These are phyloP conservation scores for Suillus cothurnatus DNA, from an alignment of 768 basidiomycete genomes.

Conservation along the genomic window DNA sequence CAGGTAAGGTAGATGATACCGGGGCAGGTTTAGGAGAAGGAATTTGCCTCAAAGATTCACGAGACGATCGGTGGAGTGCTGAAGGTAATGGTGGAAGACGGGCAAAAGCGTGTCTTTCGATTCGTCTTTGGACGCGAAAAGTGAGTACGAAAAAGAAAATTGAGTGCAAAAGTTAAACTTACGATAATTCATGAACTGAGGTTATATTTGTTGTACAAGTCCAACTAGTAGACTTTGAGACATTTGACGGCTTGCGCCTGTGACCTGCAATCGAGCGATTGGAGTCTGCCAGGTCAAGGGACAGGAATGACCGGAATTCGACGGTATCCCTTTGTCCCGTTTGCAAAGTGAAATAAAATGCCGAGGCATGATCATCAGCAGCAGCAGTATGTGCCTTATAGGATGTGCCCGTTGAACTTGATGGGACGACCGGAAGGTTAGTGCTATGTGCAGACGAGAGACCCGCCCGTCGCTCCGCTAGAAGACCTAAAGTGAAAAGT, in stretches of 20 bases:
- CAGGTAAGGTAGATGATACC: slow-evolving; percentile 48
- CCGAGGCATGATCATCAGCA: slow-evolving; percentile 36
- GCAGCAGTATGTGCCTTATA: slow-evolving; percentile 14
- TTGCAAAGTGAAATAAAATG: slow-evolving; percentile 52
- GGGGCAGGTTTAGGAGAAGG: slow-evolving; percentile 66
- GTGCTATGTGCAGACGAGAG: slow-evolving; percentile 20
- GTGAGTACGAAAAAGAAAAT: not conserved
- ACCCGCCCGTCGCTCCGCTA: slow-evolving; percentile 35
- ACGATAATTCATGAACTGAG: slow-evolving; percentile 18
- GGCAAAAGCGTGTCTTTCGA: slow-evolving; percentile 23
- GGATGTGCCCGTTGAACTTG: not conserved
- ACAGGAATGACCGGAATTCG: slow-evolving; percentile 62
- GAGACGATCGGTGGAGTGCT: slow-evolving; percentile 35
- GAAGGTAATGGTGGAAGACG: slow-evolving; percentile 16
- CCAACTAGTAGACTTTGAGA: slow-evolving; percentile 35
- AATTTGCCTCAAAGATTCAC: slow-evolving; percentile 47
- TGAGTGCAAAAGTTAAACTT: slow-evolving; percentile 7
- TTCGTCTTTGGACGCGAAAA: slow-evolving; percentile 22
- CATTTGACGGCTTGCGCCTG: slow-evolving; percentile 34
- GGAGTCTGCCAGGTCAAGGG: slow-evolving; percentile 65
- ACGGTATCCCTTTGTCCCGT: slow-evolving; percentile 39
- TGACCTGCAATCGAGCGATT: slow-evolving; percentile 43
- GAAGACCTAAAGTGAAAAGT: slow-evolving; percentile 65
- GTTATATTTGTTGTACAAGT: slow-evolving; percentile 19
- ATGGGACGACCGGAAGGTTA: slow-evolving; percentile 22